Evolutionary conservation across 148 eudicot genomes (phyloP).

Genomic region (Chenopodium berlandieri): DNA sequence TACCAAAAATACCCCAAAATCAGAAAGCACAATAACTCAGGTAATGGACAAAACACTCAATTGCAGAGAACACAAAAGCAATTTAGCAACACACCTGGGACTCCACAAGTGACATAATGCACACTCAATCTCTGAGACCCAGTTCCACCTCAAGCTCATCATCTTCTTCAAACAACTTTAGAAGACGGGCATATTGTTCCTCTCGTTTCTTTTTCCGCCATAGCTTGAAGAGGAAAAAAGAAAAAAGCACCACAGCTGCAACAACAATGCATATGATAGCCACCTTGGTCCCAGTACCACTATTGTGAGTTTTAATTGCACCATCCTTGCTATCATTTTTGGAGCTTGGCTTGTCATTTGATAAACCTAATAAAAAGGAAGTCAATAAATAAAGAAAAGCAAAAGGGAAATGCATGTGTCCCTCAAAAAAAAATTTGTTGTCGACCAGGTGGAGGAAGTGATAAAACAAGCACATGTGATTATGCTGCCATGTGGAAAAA

Average conservation of each 20-base stretch:
- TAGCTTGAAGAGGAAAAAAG: conserved; percentile 64
- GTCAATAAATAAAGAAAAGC: neutral
- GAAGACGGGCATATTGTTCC: conserved; percentile 84
- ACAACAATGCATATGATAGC: conserved; percentile 48
- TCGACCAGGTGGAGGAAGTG: no score
- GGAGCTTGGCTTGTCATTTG: conserved; percentile 45
- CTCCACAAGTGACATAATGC: conserved; percentile 10
- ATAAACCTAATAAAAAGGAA: conserved; percentile 44
- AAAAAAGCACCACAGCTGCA: conserved; percentile 44
- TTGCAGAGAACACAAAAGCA: neutral
- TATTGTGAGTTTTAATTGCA: conserved; percentile 27
- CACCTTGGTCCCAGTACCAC: conserved; percentile 56
- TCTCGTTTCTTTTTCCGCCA: conserved; percentile 93
- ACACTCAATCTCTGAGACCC: conserved; percentile 75
- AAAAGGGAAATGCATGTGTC: neutral
- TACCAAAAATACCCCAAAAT: neutral
- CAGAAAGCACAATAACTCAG: neutral
- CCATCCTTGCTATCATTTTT: conserved; percentile 32
- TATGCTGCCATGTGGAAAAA: neutral
- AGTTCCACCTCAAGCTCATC: conserved; percentile 93
- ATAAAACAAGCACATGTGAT: neutral
- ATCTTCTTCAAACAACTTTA: conserved; percentile 91
- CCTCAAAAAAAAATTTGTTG: neutral
- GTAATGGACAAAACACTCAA: neutral
- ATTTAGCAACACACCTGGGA: conserved; percentile 28